Evolutionary conservation across 345 rosid species (phyloP), one percentile per base, ranked within the genome.

Genomic region (Populus davidiana): DNA sequence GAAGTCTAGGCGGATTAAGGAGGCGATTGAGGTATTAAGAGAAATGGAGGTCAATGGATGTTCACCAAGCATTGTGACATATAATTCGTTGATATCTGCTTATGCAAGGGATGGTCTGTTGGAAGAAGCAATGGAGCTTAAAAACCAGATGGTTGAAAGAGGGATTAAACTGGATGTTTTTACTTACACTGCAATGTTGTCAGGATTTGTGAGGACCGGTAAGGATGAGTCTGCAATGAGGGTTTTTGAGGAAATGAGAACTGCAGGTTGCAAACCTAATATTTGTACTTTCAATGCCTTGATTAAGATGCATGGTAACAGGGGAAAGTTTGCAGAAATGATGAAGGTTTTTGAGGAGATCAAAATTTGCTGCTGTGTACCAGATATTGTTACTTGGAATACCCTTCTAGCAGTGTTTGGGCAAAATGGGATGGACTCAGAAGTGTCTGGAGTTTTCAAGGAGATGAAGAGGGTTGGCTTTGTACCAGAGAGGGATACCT

Each of bases 381-480:
- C 98, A 0, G 93, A 96, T 67, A 91, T 96, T 78, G 98, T 92
- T 82, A 93, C 98, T 16, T 96, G 99, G 99, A 96, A 93, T 72
- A 93, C 98, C 11, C 87, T 96, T 38, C 77, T 96, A 74, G 90
- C 98, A 13, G 98, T 96, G 39, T 96, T 96, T 69, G 99, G 99
- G 77, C 93, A 92, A 80, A 96, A 92, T 79, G 90, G 93, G 66
- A 89, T 93, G 98, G 93, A 91, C 79, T 85, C 92, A 0, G 97
- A 96, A 82, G 96, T 96, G 12, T 92, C 96, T 0, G 94, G 93
- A 69, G 96, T 96, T 64, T 93, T 96, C 82, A 91, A 85, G 86
- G 99, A 96, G 86, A 96, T 96, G 99, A 96, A 96, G 88, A 90
- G 98, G 85, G 97, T 94, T 2, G 98, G 99, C 31, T 92, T 96